A percentile compares a stretch with the other conserved stretches of the same genome.
These are phyloP conservation scores for Reutealis trisperma DNA, from an alignment of 345 rosid genomes.

Conservation along the genomic window DNA sequence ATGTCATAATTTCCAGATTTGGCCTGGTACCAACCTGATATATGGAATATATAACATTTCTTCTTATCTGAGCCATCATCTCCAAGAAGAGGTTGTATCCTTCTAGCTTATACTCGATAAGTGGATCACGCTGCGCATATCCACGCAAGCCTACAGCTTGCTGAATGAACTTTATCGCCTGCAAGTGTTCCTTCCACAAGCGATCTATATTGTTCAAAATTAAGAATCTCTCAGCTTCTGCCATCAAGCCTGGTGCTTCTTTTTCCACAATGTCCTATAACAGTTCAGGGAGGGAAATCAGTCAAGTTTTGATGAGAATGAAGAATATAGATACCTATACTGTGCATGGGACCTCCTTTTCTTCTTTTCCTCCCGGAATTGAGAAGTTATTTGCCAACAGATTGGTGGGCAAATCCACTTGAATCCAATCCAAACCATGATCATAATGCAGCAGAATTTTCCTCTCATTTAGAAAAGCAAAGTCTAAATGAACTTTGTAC, in stretches of 20 bases:
- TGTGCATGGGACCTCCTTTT: background rate
- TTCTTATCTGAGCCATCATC: constrained; percentile 97
- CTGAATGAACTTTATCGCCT: constrained; percentile 91
- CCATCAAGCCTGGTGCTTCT: constrained; percentile 86
- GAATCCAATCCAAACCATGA: background rate
- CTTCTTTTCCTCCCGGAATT: background rate
- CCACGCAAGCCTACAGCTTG: constrained; percentile 98
- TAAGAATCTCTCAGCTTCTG: constrained; percentile 87
- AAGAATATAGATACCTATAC: background rate
- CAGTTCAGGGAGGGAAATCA: background rate
- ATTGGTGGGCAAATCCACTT: background rate
- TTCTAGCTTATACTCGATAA: constrained; percentile 93
- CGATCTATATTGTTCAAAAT: constrained; percentile 90
- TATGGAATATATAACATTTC: constrained; percentile 93
- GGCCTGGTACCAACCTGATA: constrained; percentile 62
- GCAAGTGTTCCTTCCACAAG: constrained; percentile 97
- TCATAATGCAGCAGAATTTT: background rate
- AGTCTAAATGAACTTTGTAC: background rate
- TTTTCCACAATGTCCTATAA: constrained; percentile 73
- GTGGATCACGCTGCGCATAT: constrained; percentile 95
- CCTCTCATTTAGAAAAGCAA: background rate
- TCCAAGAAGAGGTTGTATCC: constrained; percentile 94
- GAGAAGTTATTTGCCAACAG: background rate
- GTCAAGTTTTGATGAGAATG: background rate
- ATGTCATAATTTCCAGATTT: background rate